phyloP scores from a whole-genome alignment of 441 rosid genomes.

The Metrosideros polymorpha region DNA sequence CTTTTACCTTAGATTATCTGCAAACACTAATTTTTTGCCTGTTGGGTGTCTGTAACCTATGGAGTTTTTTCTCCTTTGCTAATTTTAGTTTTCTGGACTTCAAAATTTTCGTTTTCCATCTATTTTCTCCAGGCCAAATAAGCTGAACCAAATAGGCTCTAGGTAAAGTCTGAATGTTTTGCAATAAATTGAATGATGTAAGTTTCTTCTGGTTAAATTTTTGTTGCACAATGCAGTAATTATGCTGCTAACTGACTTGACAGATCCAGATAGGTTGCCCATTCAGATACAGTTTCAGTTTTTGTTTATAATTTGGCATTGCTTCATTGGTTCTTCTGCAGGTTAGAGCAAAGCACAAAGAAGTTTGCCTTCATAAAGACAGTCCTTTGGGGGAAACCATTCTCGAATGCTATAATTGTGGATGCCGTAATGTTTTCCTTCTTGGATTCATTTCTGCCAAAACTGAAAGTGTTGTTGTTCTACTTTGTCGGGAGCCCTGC shows the following conservation, averaged over 20 bases:
- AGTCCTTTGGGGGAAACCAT: conserved; percentile 99
- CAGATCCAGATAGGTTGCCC: neutral
- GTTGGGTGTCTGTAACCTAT: neutral
- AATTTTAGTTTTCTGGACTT: neutral
- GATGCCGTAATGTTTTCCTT: conserved; percentile 94
- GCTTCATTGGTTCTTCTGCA: conserved; percentile 17
- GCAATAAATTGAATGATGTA: neutral
- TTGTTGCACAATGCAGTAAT: neutral
- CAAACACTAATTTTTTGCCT: neutral
- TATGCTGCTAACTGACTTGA: neutral
- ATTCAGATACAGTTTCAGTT: neutral
- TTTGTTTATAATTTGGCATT: neutral
- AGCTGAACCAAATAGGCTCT: neutral
- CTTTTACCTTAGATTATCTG: neutral
- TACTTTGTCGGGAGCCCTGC: conserved; percentile 98
- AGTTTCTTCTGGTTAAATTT: neutral
- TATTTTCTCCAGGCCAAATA: neutral
- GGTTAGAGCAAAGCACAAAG: conserved; percentile 99
- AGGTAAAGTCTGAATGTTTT: neutral
- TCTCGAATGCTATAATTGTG: conserved; percentile 98
- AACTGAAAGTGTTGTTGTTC: conserved; percentile 98
- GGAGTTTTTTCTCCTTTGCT: neutral
- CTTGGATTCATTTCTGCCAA: conserved; percentile 98
- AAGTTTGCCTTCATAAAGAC: conserved; percentile 98
- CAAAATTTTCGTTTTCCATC: neutral